These are phyloP conservation scores for Fusarium sp. DNA, from an alignment of 2,329 filamentous ascomycete genomes.

Conservation along the genomic window DNA sequence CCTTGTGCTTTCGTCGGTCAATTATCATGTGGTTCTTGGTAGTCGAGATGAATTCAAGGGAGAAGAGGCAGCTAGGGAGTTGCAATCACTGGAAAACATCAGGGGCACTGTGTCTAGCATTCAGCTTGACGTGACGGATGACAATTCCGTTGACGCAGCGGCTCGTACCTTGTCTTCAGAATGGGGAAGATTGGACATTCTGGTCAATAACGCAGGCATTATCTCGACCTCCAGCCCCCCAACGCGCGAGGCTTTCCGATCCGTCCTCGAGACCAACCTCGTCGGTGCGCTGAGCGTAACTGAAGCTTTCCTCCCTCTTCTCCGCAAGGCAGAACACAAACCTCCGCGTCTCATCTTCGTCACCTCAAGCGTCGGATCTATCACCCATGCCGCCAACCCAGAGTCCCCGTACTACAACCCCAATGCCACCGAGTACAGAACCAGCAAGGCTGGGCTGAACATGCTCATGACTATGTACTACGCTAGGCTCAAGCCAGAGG, in stretches of 20 bases:
- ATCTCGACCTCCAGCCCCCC: background rate
- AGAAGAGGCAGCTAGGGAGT: background rate
- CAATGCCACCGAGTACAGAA: conserved; percentile 4
- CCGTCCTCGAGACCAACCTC: conserved; percentile 14
- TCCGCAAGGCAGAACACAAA: conserved; percentile 12
- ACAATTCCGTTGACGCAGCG: conserved; percentile 8
- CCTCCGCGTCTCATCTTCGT: conserved; percentile 21
- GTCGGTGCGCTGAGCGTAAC: conserved; percentile 11
- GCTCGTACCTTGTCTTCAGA: conserved; percentile 3
- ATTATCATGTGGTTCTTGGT: conserved; percentile 28
- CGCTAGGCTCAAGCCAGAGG: conserved; percentile 3
- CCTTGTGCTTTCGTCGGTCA: conserved; percentile 3
- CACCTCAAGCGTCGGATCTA: conserved; percentile 17
- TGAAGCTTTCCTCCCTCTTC: background rate
- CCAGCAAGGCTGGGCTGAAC: conserved; percentile 24
- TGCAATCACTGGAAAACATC: conserved; percentile 9
- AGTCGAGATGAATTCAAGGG: conserved; percentile 24
- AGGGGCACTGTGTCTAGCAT: conserved; percentile 24
- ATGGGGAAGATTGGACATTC: conserved; percentile 24
- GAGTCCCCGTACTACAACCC: background rate
- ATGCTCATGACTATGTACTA: conserved; percentile 23
- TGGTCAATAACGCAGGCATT: conserved; percentile 23
- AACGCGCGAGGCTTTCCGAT: conserved; percentile 15
- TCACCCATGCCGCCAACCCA: conserved; percentile 3
- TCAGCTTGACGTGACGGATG: conserved; percentile 17